Evolutionary conservation across 495 filamentous ascomycete species (phyloP), one percentile per base, ranked within the genome.

Genomic region (Podospora didyma): DNA sequence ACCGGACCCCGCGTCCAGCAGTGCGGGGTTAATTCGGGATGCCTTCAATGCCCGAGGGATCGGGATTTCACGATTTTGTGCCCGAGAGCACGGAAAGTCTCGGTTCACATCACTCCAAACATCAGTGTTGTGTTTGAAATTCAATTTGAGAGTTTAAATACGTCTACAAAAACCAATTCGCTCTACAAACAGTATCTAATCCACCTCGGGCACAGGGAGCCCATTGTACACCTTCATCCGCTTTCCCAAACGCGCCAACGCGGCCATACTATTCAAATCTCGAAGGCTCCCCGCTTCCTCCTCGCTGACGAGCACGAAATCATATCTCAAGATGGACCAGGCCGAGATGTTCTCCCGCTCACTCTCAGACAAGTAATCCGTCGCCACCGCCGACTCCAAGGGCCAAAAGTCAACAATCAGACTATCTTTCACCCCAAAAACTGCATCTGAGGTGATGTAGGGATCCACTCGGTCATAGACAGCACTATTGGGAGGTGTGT

Each of bases 391-490:
- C 0, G 77, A 70, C 20, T 81, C 79, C 5, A 83, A 84, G n/a
- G 75, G 80, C 2, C 73, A 75, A 11, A 90, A 70, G 51, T 89
- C 86, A 11, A 92, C 79, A 19, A 90, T 74, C 3, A 95, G 77
- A 1, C 83, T 86, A 61, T 88, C 77, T 68, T 96, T 95, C 49
- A 95, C 90, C 26, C 90, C 90, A 54, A 95, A 95, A 44, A 95
- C 90, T 0, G 89, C 87, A 64, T 96, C 90, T 1, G 87, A 89
- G 2, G 83, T 89, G 69, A 91, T 89, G 66, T 92, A 94, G 2
- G 87, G 88, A 63, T 93, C 89, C 41, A 82, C 83, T 3, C 87
- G 82, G 56, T 89, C 73, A 61, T 91, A 96, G 1, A 96, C 78
- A 0, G 89, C 87, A 11, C 82, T 86, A 53, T 20, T 31, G 26